Base-by-base conservation (phyloP, 371 early-diverging fungal species). In the Mucor velutinosus region DNA sequence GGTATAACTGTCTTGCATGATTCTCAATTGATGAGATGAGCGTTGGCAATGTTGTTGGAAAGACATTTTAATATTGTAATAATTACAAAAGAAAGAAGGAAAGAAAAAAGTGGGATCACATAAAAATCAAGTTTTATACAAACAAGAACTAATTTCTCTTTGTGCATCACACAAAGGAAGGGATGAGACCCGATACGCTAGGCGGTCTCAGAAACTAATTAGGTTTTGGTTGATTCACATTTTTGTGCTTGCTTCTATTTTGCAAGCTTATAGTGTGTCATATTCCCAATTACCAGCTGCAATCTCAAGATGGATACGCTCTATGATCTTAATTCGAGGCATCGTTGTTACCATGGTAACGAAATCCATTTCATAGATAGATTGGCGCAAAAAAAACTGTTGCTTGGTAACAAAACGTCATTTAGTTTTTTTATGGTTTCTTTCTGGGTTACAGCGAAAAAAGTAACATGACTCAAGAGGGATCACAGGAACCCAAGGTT, bases 131-230 rank as follows among this genome's bases (percentile, higher is more conserved):
- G 51, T 51, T 51, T 51, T 51, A 51, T 51, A 51, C 51, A 60
- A 37, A 60, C 32, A 21, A 23, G 39, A 57, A 58, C 32, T 56
- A 30, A 56, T 56, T 32, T 27, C 32, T 56, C 29, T 56, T 56
- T 56, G 56, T 67, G 67, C 65, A 67, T 64, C 64, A 39, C 68
- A 61, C 64, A 66, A 53, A 71, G 45, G 49, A 39, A 67, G 65
- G 68, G 68, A 67, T 67, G 72, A 55, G 58, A 67, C 67, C 72
- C 72, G 72, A 71, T 71, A 71, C 72, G 72, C 72, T 55, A 57
- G 60, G 63, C 71, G 71, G 71, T 55, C 41, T 39, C 59, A 57
- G 62, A 66, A 70, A 70, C 51, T 51, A 51, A 51, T 51, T 51
- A 51, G 23, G 51, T 51, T 37, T 37, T 51, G 51, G 51, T 51